Evolutionary conservation across 192 early-diverging fungal species (phyloP), one percentile per base, ranked within the genome.

Genomic region (Spizellomyces sp.): DNA sequence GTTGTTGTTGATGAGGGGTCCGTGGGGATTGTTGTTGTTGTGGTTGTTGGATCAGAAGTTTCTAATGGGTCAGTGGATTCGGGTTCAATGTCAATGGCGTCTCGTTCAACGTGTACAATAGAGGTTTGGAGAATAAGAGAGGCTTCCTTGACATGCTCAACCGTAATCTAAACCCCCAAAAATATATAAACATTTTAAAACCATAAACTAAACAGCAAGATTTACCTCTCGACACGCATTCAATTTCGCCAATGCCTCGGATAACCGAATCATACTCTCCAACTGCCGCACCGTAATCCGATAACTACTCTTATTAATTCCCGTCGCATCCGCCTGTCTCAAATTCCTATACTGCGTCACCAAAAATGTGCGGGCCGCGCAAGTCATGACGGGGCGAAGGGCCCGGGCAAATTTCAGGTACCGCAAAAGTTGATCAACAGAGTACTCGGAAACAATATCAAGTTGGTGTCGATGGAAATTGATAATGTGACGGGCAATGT

Each of bases 261-360:
- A 94, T 41, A 99, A 83, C 54, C 96, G 93, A 64, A 99, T 93
- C 85, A 98, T 92, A 76, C 90, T 93, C 83, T 98, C 96, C 15
- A 99, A 82, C 81, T 99, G 96, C 56, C 96, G 90, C 36, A 99
- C 96, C 1, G 96, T 99, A 70, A 98, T 98, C 43, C 96, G 87
- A 74, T 95, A 95, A 0, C 94, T 93, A 9, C 80, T 67, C 58
- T 75, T 77, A 63, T 74, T 73, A 36, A 86, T 73, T 9, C 81
- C 93, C 27, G 90, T 88, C 1, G 89, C 88, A 75, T 98, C 96
- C 58, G 87, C 89, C 80, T 94, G 93, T 21, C 96, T 79, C 60
- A 98, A 77, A 48, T 94, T 90, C 47, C 91, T 83, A 80, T 98
- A 98, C 66, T 93, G 90, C 67, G 88, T 86, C 58, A 91, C 89